Conservation (phyloP, 1,284 basidiomycete species). For the Porodaedalea pini region DNA sequence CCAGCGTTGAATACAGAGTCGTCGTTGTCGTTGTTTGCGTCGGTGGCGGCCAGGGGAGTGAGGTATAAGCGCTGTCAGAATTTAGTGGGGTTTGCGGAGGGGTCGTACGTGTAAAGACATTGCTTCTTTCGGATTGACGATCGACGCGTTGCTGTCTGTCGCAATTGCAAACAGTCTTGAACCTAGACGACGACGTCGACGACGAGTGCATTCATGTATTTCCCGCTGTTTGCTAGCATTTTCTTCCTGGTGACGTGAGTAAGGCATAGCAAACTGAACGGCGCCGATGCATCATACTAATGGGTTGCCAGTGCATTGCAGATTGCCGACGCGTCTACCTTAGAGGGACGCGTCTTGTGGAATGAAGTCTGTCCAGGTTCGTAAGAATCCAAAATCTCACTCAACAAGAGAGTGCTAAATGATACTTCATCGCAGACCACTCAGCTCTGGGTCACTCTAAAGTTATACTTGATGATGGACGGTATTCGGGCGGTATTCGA, state of each 20-base stretch:
- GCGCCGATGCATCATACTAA: neutral
- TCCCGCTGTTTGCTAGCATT: neutral
- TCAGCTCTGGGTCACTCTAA: constrained; percentile 51
- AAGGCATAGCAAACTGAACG: neutral
- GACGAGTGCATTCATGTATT: neutral
- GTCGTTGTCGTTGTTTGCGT: too few species aligned
- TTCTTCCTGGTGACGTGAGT: constrained; percentile 5
- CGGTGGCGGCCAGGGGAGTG: too few species aligned
- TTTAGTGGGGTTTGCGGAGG: too few species aligned
- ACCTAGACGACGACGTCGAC: neutral
- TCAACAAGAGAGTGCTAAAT: neutral
- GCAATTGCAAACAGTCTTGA: neutral
- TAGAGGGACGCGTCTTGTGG: constrained; percentile 36
- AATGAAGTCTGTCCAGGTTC: constrained; percentile 61
- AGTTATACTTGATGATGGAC: constrained; percentile 59
- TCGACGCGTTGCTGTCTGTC: too few species aligned
- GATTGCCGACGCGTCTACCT: constrained; percentile 7
- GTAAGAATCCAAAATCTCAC: constrained; percentile 22
- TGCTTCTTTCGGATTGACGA: neutral
- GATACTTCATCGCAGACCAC: constrained; percentile 34
- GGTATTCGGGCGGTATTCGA: constrained; percentile 48
- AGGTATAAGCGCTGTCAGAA: too few species aligned
- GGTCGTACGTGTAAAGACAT: too few species aligned
- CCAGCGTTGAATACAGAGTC: too few species aligned
- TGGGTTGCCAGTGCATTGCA: neutral